These are phyloP conservation scores for Ophiocordyceps robertsii DNA, from an alignment of 2,329 filamentous ascomycete species.

Conservation along the genomic window DNA sequence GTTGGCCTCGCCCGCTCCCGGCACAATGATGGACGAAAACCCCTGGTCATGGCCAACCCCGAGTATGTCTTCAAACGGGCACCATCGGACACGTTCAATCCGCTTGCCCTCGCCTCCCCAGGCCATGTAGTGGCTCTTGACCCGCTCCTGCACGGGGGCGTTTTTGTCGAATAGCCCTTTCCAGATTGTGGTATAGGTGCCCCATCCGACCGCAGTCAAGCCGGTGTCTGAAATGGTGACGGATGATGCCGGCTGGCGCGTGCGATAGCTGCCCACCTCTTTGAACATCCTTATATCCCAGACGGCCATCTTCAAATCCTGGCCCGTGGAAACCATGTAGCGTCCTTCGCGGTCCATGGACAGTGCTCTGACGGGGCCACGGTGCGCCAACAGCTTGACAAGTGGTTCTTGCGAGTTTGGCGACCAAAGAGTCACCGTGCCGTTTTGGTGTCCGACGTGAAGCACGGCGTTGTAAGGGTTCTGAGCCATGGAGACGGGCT, in stretches of 20 bases:
- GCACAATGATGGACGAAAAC: conserved; percentile 81
- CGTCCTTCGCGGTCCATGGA: conserved; percentile 80
- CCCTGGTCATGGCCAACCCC: conserved; percentile 74
- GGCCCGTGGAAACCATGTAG: conserved; percentile 91
- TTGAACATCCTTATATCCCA: conserved; percentile 95
- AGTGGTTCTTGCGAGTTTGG: conserved; percentile 77
- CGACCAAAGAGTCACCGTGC: conserved; percentile 89
- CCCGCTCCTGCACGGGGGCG: conserved; percentile 57
- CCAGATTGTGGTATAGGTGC: conserved; percentile 82
- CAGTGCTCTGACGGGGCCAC: conserved; percentile 73
- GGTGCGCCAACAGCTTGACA: conserved; percentile 83
- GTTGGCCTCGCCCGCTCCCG: conserved; percentile 93
- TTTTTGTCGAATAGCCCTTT: conserved; percentile 74
- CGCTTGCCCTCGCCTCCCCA: conserved; percentile 79
- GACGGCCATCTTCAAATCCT: conserved; percentile 83
- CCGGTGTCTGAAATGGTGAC: conserved; percentile 81
- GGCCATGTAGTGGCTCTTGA: conserved; percentile 80
- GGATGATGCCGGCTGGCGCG: conserved; percentile 67
- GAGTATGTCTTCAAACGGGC: conserved; percentile 86
- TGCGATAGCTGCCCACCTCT: conserved; percentile 81
- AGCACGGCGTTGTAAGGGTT: conserved; percentile 89
- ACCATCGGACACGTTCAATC: conserved; percentile 78
- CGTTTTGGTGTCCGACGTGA: conserved; percentile 89
- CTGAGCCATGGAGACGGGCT: conserved; percentile 70
- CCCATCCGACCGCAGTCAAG: conserved; percentile 81